phyloP scores from a whole-genome alignment of 495 filamentous ascomycete species.

The Talaromyces liani region DNA sequence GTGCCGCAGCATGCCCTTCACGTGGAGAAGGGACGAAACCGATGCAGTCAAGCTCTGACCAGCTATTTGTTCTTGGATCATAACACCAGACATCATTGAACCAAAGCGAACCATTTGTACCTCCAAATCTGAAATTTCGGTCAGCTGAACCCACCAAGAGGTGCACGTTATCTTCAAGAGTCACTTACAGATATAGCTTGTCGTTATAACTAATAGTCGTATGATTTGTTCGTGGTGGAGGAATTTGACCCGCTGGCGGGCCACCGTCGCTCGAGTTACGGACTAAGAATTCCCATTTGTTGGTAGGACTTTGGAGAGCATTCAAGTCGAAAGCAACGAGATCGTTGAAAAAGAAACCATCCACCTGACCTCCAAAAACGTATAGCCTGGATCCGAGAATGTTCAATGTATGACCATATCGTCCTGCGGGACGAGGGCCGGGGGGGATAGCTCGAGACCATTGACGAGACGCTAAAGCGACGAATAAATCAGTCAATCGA shows the following conservation, averaged over 20 bases:
- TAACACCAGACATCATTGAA: slow-evolving; percentile 99
- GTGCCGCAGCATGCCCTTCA: slow-evolving; percentile 88
- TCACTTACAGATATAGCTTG: slow-evolving; percentile 81
- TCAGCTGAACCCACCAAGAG: not conserved
- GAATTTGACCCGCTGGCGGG: slow-evolving; percentile 57
- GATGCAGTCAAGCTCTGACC: slow-evolving; percentile 88
- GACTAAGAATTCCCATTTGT: slow-evolving; percentile 88
- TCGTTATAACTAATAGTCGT: slow-evolving; percentile 87
- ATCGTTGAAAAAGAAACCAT: slow-evolving; percentile 97
- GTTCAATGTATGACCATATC: slow-evolving; percentile 94
- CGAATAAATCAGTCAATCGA: not conserved
- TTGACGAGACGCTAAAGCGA: slow-evolving; percentile 74
- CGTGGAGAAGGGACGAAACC: slow-evolving; percentile 90
- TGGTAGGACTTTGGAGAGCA: slow-evolving; percentile 76
- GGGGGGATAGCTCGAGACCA: slow-evolving; percentile 91
- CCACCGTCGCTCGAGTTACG: slow-evolving; percentile 65
- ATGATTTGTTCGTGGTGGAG: slow-evolving; percentile 94
- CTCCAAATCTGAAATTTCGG: slow-evolving; percentile 66
- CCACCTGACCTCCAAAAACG: slow-evolving; percentile 95
- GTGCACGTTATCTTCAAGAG: not conserved
- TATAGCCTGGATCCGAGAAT: slow-evolving; percentile 95
- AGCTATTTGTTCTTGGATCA: slow-evolving; percentile 72
- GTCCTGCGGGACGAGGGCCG: slow-evolving; percentile 73
- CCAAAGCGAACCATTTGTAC: slow-evolving; percentile 89
- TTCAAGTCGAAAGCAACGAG: slow-evolving; percentile 96